Evolutionary conservation across 768 basidiomycete species (phyloP).

Genomic region (Russula earlei): DNA sequence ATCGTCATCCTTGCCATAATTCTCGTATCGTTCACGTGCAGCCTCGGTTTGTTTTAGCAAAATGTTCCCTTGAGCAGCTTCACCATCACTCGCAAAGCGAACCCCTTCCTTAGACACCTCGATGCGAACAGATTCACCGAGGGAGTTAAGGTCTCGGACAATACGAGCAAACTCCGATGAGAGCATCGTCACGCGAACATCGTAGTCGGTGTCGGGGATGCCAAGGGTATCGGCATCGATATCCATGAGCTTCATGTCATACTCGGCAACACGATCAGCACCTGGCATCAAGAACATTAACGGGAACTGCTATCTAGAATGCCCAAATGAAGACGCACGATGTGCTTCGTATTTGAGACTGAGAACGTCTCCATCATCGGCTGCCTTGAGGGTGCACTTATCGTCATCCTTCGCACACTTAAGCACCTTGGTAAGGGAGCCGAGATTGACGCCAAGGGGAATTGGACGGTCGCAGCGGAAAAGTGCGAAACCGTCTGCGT

Average conservation of each 20-base stretch:
- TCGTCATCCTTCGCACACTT: conserved; percentile 98
- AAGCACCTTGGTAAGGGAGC: conserved; percentile 85
- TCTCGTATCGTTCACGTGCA: conserved; percentile 16
- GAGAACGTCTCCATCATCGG: conserved; percentile 83
- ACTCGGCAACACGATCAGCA: conserved; percentile 90
- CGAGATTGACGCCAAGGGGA: conserved; percentile 81
- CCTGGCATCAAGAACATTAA: conserved; percentile 35
- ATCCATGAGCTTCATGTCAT: conserved; percentile 99
- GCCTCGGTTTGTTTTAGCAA: conserved; percentile 65
- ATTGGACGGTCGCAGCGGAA: conserved; percentile 95
- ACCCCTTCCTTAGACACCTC: conserved; percentile 96
- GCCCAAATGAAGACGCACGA: conserved; percentile 40
- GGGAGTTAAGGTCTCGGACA: conserved; percentile 78
- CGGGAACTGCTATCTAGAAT: not conserved
- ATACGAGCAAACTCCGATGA: conserved; percentile 85
- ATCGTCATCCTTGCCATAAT: conserved; percentile 22
- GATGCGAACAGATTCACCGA: conserved; percentile 92
- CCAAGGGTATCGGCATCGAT: conserved; percentile 92
- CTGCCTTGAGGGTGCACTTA: conserved; percentile 79
- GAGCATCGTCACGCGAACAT: conserved; percentile 83
- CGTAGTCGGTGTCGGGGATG: conserved; percentile 97
- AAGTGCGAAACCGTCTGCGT: conserved; percentile 67
- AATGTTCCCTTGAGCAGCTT: conserved; percentile 85
- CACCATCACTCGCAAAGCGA: conserved; percentile 86
- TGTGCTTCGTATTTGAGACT: conserved; percentile 86